Evolutionary conservation across 345 rosid species (phyloP).

Genomic region (Mercurialis annua): DNA sequence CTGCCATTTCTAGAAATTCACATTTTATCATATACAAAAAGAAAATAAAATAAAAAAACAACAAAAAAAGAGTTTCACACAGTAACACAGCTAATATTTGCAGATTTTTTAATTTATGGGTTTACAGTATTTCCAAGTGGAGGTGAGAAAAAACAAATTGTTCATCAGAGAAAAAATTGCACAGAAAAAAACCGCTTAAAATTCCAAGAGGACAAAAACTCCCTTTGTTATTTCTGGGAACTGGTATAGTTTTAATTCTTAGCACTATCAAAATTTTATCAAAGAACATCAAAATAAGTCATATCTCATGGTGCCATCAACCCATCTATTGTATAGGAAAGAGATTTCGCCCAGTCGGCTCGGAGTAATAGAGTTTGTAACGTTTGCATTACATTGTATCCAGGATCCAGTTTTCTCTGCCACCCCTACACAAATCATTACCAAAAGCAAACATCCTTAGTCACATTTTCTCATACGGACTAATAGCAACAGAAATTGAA

Average conservation of each 20-base stretch:
- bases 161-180: conserved; percentile 29
- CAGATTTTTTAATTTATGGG: too few relatives aligned
- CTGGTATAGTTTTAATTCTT: conserved; percentile 25
- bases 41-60: background rate
- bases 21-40: background rate
- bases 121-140: conserved; percentile 9
- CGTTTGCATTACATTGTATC: conserved; percentile 78
- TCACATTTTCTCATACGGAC: background rate
- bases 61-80: background rate
- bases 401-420: conserved; percentile 95
- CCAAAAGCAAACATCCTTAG: background rate
- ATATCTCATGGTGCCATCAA: conserved; percentile 79
- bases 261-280: conserved; percentile 39
- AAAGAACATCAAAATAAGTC: conserved; percentile 12
- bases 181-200: conserved; percentile 2
- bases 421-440: conserved; percentile 57
- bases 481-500: too few relatives aligned
- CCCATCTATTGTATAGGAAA: conserved; percentile 92
- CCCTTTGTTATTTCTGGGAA: conserved; percentile 23
- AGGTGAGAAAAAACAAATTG: conserved; percentile 9
- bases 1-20: too few relatives aligned
- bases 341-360: conserved; percentile 92
- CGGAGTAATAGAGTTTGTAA: conserved; percentile 70
- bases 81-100: too few relatives aligned
- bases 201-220: background rate